phyloP scores from a whole-genome alignment of 2,329 filamentous ascomycete genomes.

The Cladosporium sp. region DNA sequence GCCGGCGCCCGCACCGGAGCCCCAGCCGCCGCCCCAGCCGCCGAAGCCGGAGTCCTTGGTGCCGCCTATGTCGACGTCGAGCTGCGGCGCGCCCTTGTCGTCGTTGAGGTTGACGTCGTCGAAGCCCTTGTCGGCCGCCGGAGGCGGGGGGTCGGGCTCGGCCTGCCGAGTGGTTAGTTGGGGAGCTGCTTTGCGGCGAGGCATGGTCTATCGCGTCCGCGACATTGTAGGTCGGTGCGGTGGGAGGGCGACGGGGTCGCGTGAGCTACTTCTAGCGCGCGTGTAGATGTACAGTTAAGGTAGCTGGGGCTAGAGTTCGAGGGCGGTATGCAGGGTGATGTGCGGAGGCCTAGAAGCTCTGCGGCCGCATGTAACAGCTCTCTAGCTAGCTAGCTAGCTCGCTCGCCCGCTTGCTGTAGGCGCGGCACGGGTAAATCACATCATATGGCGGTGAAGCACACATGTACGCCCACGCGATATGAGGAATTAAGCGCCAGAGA shows the following conservation, averaged over 20 bases:
- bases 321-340: conserved; percentile 5
- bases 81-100: conserved; percentile 37
- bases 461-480: neutral
- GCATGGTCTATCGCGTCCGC: neutral
- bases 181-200: too few species aligned
- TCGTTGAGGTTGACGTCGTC: conserved; percentile 44
- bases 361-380: conserved; percentile 1
- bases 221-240: neutral
- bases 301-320: neutral
- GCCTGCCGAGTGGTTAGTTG: conserved; percentile 15
- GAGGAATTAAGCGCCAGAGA: neutral
- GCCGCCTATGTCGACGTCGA: conserved; percentile 36
- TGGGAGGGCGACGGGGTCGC: conserved; percentile 4
- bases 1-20: conserved; percentile 27
- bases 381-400: neutral
- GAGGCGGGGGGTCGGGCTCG: conserved; percentile 21
- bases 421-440: conserved; percentile 10
- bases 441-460: conserved; percentile 9
- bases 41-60: conserved; percentile 28
- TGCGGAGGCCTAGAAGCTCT: conserved; percentile 7
- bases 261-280: conserved; percentile 9
- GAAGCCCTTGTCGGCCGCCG: conserved; percentile 36
- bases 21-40: conserved; percentile 22
- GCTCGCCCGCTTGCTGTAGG: conserved; percentile 1
- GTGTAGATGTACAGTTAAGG: neutral